These are phyloP conservation scores for Posidonia australis DNA, from an alignment of 106 monocot species.

Conservation along the genomic window DNA sequence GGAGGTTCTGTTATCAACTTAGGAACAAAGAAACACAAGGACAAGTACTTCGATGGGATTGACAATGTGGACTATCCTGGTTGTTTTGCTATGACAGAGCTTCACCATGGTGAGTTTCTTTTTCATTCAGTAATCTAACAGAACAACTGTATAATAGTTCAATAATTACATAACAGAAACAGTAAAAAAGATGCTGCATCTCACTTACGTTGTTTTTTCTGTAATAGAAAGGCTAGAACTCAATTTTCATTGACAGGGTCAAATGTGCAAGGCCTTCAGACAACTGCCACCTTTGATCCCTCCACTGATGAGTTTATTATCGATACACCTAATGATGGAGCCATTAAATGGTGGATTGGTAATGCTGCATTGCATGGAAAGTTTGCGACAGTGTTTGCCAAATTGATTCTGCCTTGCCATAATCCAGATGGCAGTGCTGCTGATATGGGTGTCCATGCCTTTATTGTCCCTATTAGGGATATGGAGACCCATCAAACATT, in stretches of 20 bases:
- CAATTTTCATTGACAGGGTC: slow-evolving; percentile 39
- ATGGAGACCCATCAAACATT: slow-evolving; percentile 51
- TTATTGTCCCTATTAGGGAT: slow-evolving; percentile 91
- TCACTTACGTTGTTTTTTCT: too few relatives aligned
- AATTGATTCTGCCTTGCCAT: slow-evolving; percentile 53
- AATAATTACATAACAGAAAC: not conserved
- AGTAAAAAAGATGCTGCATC: not conserved
- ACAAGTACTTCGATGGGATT: slow-evolving; percentile 79
- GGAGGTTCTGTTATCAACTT: slow-evolving; percentile 91
- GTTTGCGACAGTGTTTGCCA: slow-evolving; percentile 89
- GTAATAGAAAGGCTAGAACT: too few relatives aligned
- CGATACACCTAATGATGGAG: slow-evolving; percentile 90
- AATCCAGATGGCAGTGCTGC: slow-evolving; percentile 31
- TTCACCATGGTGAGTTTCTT: slow-evolving; percentile 69
- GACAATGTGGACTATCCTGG: slow-evolving; percentile 87
- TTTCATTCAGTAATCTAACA: not conserved
- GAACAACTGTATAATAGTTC: not conserved
- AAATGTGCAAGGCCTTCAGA: slow-evolving; percentile 91
- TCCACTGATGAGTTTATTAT: slow-evolving; percentile 80
- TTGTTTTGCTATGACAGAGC: slow-evolving; percentile 99
- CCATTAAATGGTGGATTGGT: slow-evolving; percentile 99
- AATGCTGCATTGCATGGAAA: slow-evolving; percentile 96
- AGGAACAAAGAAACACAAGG: slow-evolving; percentile 86
- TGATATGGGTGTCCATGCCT: slow-evolving; percentile 95
- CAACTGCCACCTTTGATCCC: slow-evolving; percentile 93